Evolutionary conservation across 2,329 filamentous ascomycete species (phyloP).

Genomic region (Hypoxylon sp.): DNA sequence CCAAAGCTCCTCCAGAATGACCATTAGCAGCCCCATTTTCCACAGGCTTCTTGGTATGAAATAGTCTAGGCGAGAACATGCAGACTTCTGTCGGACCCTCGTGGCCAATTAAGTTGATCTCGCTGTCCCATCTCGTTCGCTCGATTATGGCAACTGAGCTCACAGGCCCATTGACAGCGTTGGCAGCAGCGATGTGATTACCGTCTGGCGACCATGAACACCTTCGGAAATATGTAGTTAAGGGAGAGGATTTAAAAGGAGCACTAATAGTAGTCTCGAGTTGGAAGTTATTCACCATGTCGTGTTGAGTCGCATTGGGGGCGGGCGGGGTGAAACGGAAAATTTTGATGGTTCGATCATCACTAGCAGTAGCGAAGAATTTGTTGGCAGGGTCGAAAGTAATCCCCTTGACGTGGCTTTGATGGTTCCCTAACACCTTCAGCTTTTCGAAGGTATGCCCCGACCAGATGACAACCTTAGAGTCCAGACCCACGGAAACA

Average conservation of each 20-base stretch:
- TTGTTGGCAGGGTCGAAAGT: conserved; percentile 99
- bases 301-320: conserved; percentile 92
- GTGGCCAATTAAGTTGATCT: conserved; percentile 97
- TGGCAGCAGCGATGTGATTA: conserved; percentile 95
- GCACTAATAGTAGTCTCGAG: conserved; percentile 91
- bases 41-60: conserved; percentile 78
- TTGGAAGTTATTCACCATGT: conserved; percentile 97
- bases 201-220: conserved; percentile 99
- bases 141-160: conserved; percentile 97
- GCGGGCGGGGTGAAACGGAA: conserved; percentile 93
- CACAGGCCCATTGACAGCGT: conserved; percentile 96
- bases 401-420: conserved; percentile 98
- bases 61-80: conserved; percentile 94
- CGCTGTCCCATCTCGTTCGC: conserved; percentile 91
- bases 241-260: conserved; percentile 90
- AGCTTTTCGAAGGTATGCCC: conserved; percentile 98
- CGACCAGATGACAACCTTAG: conserved; percentile 98
- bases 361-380: conserved; percentile 98
- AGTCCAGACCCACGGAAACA: conserved; percentile 95
- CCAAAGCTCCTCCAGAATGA: conserved; percentile 66
- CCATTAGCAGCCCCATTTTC: conserved; percentile 67
- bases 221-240: conserved; percentile 96
- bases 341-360: conserved; percentile 96
- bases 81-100: conserved; percentile 98
- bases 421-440: conserved; percentile 92